Evolutionary conservation across 73 alveolate genomes (phyloP).

Genomic region (Paramecium tetraurelia): DNA sequence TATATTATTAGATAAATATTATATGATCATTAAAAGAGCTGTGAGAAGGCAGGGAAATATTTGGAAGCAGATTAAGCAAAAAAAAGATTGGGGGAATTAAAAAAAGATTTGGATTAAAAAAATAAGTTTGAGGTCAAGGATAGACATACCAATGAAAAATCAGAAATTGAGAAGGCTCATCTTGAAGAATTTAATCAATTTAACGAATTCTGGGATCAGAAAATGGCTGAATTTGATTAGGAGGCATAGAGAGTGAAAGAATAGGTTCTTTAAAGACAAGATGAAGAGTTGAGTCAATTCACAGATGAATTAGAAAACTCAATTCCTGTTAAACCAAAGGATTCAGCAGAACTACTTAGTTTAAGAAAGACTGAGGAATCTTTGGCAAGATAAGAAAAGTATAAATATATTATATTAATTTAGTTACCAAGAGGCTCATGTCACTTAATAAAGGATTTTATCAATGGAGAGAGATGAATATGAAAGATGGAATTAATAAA

Average conservation of each 20-base stretch:
- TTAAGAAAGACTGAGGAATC: constrained; percentile 61
- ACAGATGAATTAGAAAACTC: constrained; percentile 55
- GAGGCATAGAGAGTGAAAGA: constrained; percentile 51
- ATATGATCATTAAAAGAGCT: constrained; percentile 49
- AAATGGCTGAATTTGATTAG: constrained; percentile 51
- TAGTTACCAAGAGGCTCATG: constrained; percentile 60
- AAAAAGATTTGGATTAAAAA: constrained; percentile 44
- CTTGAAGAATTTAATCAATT: constrained; percentile 58
- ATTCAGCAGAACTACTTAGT: constrained; percentile 49
- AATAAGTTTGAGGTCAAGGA: constrained; percentile 52
- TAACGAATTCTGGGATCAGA: constrained; percentile 65
- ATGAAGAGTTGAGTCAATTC: constrained; percentile 45
- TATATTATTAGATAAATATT: constrained; percentile 12
- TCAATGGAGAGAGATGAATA: constrained; percentile 59
- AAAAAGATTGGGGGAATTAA: constrained; percentile 50
- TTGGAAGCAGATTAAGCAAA: constrained; percentile 58
- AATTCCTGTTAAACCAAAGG: constrained; percentile 54
- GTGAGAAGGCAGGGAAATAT: constrained; percentile 59
- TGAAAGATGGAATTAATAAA: constrained; percentile 57
- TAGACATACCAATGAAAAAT: constrained; percentile 47
- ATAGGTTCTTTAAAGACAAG: constrained; percentile 47
- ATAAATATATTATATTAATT: neutral
- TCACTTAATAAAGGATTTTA: constrained; percentile 46
- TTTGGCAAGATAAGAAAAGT: constrained; percentile 57
- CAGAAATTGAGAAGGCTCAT: constrained; percentile 57